phyloP scores from a whole-genome alignment of 2,329 filamentous ascomycete genomes.

The Cytospora piceae region DNA sequence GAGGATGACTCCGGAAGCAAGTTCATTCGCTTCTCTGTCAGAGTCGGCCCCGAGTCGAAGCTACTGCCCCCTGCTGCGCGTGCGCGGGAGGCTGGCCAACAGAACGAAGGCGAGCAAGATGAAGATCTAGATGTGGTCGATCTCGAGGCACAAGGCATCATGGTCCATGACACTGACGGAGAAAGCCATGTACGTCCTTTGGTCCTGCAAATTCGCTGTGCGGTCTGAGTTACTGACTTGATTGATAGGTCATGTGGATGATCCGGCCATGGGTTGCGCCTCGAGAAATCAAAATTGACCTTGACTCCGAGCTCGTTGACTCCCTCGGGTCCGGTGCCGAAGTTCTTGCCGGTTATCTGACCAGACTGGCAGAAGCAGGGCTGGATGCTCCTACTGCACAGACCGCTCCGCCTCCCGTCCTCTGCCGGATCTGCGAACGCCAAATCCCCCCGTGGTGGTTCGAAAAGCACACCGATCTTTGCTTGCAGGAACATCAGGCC shows the following conservation, averaged over 20 bases:
- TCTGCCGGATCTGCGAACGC: slow-evolving; percentile 96
- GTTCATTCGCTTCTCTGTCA: slow-evolving; percentile 79
- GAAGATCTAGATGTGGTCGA: slow-evolving; percentile 62
- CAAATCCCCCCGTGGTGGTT: slow-evolving; percentile 99
- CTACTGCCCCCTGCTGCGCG: slow-evolving; percentile 54
- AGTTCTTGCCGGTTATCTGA: slow-evolving; percentile 91
- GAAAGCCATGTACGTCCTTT: slow-evolving; percentile 79
- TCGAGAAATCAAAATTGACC: slow-evolving; percentile 92
- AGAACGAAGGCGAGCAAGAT: slow-evolving; percentile 38
- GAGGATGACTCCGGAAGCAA: slow-evolving; percentile 92
- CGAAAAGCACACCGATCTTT: slow-evolving; percentile 96
- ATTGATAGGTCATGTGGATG: slow-evolving; percentile 95
- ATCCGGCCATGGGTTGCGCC: slow-evolving; percentile 87
- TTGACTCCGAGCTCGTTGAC: slow-evolving; percentile 86
- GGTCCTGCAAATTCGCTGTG: background rate
- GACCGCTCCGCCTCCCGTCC: slow-evolving; percentile 79
- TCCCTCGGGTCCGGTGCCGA: slow-evolving; percentile 93
- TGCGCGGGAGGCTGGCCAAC: slow-evolving; percentile 44
- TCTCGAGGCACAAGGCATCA: slow-evolving; percentile 95
- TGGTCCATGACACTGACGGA: slow-evolving; percentile 92
- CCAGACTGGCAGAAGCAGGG: slow-evolving; percentile 81
- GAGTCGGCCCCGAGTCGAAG: slow-evolving; percentile 70
- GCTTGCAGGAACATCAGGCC: slow-evolving; percentile 90
- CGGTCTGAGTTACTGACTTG: background rate
- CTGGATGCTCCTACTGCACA: slow-evolving; percentile 75